Percentiles rank a stretch among this genome's conserved stretches.
These are phyloP conservation scores for Chrysoporthe cubensis DNA, from an alignment of 2,329 filamentous ascomycete genomes.

Conservation along the genomic window DNA sequence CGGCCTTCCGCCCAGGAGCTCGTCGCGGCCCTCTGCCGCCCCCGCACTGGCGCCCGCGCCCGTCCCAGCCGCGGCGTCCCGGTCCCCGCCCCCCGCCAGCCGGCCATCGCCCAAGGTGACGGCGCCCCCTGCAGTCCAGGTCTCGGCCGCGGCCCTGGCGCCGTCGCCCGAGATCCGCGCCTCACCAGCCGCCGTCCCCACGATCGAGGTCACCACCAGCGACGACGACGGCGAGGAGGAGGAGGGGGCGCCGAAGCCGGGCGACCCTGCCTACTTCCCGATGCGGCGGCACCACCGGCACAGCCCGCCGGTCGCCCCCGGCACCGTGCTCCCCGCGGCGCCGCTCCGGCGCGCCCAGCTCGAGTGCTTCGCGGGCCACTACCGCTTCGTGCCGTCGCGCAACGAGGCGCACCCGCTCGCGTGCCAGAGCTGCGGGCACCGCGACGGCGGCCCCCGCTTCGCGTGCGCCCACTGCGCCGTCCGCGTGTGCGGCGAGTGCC, in stretches of 20 bases:
- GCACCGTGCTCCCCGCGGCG: constrained; percentile 46
- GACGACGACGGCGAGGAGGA: not conserved
- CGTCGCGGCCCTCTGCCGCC: constrained; percentile 12
- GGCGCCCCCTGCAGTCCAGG: not conserved
- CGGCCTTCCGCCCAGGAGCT: constrained; percentile 7
- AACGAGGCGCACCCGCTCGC: constrained; percentile 56
- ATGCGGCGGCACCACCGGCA: constrained; percentile 34
- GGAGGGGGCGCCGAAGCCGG: not conserved
- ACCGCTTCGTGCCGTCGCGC: constrained; percentile 50
- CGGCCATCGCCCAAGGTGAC: not conserved
- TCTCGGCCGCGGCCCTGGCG: not conserved
- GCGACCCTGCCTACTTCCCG: constrained; percentile 35
- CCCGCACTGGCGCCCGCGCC: not conserved
- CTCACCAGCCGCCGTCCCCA: not conserved
- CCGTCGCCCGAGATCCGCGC: constrained; percentile 10
- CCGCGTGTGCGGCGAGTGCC: constrained; percentile 55
- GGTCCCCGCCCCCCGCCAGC: not conserved
- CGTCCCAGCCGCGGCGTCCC: constrained; percentile 4
- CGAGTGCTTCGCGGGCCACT: constrained; percentile 53
- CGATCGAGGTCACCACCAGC: constrained; percentile 15
- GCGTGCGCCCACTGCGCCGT: constrained; percentile 56
- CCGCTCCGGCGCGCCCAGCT: constrained; percentile 47
- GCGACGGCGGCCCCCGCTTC: constrained; percentile 50
- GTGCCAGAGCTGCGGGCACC: constrained; percentile 56
- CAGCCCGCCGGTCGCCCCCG: constrained; percentile 34